phyloP scores from a whole-genome alignment of 1,284 basidiomycete species.

The Dichomitus squalens region DNA sequence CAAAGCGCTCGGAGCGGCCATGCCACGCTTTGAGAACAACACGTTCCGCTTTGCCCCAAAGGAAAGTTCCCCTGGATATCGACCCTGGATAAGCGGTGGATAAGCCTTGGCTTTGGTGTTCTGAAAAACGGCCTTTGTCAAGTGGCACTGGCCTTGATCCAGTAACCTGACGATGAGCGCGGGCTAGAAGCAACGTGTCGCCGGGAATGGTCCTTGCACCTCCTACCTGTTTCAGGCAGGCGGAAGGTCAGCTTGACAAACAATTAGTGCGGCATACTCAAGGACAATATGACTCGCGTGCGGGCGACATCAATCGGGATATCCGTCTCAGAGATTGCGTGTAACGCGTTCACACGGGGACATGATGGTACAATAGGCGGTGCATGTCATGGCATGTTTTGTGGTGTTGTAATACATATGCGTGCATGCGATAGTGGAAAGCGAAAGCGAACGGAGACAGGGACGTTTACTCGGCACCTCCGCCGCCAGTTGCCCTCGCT shows the following conservation, averaged over 20 bases:
- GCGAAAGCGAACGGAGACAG: slow-evolving; percentile 30
- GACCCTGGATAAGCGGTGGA: not conserved
- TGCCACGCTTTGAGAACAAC: not conserved
- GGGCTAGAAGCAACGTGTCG: not conserved
- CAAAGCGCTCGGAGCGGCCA: not conserved
- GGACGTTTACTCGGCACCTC: slow-evolving; percentile 54
- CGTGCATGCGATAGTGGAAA: slow-evolving; percentile 29
- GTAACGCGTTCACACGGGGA: not conserved
- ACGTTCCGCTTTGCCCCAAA: not conserved
- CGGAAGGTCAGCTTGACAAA: not conserved
- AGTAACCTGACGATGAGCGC: not conserved
- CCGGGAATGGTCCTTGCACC: not conserved
- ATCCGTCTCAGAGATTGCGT: not conserved
- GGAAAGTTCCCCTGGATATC: not conserved
- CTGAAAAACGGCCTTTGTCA: not conserved
- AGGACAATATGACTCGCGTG: slow-evolving; percentile 4
- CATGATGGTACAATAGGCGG: slow-evolving; percentile 8
- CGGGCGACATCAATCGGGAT: not conserved
- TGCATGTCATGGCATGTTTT: slow-evolving; percentile 36
- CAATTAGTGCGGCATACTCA: not conserved
- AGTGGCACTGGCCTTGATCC: not conserved
- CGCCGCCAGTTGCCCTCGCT: slow-evolving; percentile 64
- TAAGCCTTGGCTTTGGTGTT: not conserved
- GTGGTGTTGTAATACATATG: slow-evolving; percentile 33
- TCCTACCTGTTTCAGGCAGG: not conserved